These are phyloP conservation scores for Stenogyne calaminthoides DNA, from an alignment of 305 asterid genomes.

Conservation along the genomic window DNA sequence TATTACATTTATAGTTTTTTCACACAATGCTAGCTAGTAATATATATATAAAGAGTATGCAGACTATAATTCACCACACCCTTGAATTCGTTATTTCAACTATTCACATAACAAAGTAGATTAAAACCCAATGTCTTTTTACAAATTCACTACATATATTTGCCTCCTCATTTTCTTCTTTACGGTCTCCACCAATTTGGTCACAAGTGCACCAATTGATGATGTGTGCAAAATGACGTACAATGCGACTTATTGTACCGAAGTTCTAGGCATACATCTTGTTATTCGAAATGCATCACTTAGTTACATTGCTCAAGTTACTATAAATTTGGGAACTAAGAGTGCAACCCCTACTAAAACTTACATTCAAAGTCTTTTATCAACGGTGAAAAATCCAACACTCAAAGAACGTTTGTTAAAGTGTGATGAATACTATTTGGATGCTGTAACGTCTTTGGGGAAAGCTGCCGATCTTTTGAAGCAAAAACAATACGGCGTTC, in stretches of 20 bases:
- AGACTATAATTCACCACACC: neutral
- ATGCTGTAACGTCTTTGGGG: neutral
- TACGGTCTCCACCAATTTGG: neutral
- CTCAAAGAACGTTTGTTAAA: neutral
- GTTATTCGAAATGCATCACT: neutral
- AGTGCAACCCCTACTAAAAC: neutral
- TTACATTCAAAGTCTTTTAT: neutral
- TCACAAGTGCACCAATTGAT: neutral
- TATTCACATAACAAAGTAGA: neutral
- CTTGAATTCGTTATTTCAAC: neutral
- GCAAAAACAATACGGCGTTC: neutral
- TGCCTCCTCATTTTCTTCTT: neutral
- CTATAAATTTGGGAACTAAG: neutral
- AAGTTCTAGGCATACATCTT: neutral
- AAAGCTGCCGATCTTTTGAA: neutral
- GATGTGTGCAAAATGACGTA: neutral
- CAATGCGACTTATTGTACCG: neutral
- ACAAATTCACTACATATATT: neutral
- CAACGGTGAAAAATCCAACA: neutral
- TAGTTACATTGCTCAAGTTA: neutral
- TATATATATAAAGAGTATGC: neutral
- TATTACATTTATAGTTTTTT: neutral
- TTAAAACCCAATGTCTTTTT: neutral
- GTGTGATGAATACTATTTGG: neutral
- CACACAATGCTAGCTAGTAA: neutral